phyloP scores from a whole-genome alignment of 1,139 yeast genomes.

The Blastobotrys ciferrii region DNA sequence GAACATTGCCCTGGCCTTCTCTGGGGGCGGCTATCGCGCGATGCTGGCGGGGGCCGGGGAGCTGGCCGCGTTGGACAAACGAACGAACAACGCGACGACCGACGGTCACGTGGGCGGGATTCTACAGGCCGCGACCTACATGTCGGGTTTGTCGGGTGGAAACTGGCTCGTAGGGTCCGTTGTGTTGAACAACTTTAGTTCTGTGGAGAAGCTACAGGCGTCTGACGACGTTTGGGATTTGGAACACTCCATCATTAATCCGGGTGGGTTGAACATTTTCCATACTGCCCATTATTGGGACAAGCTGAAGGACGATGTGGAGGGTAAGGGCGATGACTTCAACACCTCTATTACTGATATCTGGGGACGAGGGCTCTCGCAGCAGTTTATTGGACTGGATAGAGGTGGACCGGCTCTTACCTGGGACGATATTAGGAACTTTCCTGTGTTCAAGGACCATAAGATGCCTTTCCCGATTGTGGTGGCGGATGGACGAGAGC shows the following conservation, averaged over 20 bases:
- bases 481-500: constrained; percentile 81
- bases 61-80: constrained; percentile 71
- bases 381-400: constrained; percentile 62
- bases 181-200: constrained; percentile 77
- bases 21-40: constrained; percentile 94
- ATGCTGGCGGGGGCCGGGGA: constrained; percentile 91
- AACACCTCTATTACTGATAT: constrained; percentile 79
- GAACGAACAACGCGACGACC: constrained; percentile 47
- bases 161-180: constrained; percentile 87
- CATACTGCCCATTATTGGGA: constrained; percentile 63
- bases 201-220: constrained; percentile 56
- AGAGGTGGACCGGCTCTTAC: constrained; percentile 66
- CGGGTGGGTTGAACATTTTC: constrained; percentile 69
- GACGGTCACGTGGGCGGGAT: constrained; percentile 76
- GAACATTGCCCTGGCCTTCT: constrained; percentile 69
- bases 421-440: constrained; percentile 59
- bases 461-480: constrained; percentile 88
- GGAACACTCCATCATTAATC: constrained; percentile 56
- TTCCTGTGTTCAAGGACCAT: constrained; percentile 54
- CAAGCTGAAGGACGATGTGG: constrained; percentile 51
- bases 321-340: constrained; percentile 56
- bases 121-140: constrained; percentile 72
- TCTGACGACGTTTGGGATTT: constrained; percentile 76
- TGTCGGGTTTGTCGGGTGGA: constrained; percentile 87
- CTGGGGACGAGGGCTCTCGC: constrained; percentile 86